Conservation (phyloP, 164 flowering plant species). For the Malania oleifera region DNA sequence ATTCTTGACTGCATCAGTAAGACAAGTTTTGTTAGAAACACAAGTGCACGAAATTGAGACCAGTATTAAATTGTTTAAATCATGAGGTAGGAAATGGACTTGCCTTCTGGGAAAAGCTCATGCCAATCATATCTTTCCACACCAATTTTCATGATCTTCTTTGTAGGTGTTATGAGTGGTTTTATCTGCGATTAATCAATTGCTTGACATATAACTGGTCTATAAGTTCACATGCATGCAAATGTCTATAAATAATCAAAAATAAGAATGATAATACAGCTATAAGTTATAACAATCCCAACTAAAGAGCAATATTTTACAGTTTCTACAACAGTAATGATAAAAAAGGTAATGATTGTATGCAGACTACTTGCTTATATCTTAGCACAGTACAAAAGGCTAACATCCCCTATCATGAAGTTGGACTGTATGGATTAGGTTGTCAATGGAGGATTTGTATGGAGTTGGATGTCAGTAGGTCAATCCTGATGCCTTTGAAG, state of each 20-base stretch:
- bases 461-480: no score
- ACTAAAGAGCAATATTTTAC: background rate
- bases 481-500: no score
- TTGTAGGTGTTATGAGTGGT: slow-evolving; percentile 86
- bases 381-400: no score
- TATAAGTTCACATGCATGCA: no score
- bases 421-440: no score
- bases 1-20: slow-evolving; percentile 52
- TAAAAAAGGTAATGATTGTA: no score
- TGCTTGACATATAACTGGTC: background rate
- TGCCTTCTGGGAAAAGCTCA: slow-evolving; percentile 89
- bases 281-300: background rate
- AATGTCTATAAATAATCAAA: no score
- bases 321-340: background rate
- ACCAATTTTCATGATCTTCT: slow-evolving; percentile 65
- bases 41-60: background rate
- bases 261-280: no score
- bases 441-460: no score
- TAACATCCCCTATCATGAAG: no score
- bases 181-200: slow-evolving; percentile 54
- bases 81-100: background rate
- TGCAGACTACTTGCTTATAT: no score
- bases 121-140: slow-evolving; percentile 74
- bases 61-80: background rate
- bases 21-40: background rate